phyloP scores from a whole-genome alignment of 148 eudicot species.

The Vaccinium macrocarpon region DNA sequence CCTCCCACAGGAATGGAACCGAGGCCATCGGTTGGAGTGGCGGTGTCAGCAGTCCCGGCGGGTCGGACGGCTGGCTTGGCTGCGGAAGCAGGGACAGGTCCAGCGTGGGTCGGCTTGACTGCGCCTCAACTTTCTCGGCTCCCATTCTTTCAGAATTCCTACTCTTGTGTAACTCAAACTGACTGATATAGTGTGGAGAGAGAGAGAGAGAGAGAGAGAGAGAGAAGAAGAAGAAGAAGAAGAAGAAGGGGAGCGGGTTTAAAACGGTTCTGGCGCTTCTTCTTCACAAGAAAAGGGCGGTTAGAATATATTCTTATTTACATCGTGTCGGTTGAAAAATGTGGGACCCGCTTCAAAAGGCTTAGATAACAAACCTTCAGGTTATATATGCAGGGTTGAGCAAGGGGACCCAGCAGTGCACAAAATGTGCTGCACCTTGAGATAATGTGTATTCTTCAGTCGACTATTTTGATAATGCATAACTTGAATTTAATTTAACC shows the following conservation, averaged over 20 bases:
- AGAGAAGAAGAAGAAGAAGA: too few species aligned
- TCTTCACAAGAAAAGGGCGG: constrained; percentile 22
- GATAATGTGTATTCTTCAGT: too few species aligned
- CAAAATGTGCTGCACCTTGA: too few species aligned
- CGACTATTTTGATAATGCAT: too few species aligned
- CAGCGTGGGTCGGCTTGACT: constrained; percentile 29
- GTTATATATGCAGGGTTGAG: too few species aligned
- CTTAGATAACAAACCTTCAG: too few species aligned
- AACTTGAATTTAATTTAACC: too few species aligned
- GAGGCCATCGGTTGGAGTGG: constrained; percentile 59
- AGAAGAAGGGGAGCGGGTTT: constrained; percentile 2
- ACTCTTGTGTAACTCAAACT: neutral
- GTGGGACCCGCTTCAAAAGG: neutral
- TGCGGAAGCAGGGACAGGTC: constrained; percentile 45
- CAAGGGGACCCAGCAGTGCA: too few species aligned
- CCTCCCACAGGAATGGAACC: constrained; percentile 90
- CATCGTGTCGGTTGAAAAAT: neutral
- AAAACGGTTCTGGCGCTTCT: constrained; percentile 27
- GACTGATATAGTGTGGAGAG: neutral
- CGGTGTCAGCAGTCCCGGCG: constrained; percentile 53
- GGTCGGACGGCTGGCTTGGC: constrained; percentile 41
- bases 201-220: neutral
- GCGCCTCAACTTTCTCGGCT: neutral
- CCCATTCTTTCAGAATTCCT: constrained; percentile 12
- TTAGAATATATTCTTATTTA: neutral